Conservation (phyloP, 2,329 filamentous ascomycete species). For the Trichoderma gracile region DNA sequence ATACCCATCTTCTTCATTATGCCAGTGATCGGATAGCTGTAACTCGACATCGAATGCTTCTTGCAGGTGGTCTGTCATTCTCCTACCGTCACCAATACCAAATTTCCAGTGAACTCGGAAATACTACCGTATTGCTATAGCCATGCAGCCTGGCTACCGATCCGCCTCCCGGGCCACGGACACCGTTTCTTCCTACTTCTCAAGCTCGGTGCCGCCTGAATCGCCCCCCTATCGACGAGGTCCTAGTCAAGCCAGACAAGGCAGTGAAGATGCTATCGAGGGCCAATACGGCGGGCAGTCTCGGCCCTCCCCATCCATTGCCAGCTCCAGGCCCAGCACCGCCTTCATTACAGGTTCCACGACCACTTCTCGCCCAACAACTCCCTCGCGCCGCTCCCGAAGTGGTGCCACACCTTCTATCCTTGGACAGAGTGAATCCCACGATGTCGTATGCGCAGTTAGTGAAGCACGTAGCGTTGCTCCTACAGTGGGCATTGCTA, state of each 20-base stretch:
- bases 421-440: conserved; percentile 52
- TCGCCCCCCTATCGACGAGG: not conserved
- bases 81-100: not conserved
- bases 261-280: not conserved
- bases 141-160: not conserved
- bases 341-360: conserved; percentile 31
- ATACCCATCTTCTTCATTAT: no score
- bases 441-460: conserved; percentile 83
- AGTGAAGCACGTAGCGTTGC: conserved; percentile 85
- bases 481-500: conserved; percentile 80
- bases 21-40: no score
- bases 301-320: conserved; percentile 28
- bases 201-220: not conserved
- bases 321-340: conserved; percentile 28
- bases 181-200: not conserved
- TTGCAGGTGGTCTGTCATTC: no score
- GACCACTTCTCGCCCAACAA: conserved; percentile 39
- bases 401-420: conserved; percentile 41
- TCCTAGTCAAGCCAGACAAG: not conserved
- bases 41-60: no score
- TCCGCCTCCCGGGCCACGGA: not conserved
- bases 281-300: not conserved
- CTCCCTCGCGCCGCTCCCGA: conserved; percentile 48
- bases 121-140: not conserved
- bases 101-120: not conserved